Base-by-base conservation (phyloP, 2,329 filamentous ascomycete genomes). In the Pseudonectria foliicola region DNA sequence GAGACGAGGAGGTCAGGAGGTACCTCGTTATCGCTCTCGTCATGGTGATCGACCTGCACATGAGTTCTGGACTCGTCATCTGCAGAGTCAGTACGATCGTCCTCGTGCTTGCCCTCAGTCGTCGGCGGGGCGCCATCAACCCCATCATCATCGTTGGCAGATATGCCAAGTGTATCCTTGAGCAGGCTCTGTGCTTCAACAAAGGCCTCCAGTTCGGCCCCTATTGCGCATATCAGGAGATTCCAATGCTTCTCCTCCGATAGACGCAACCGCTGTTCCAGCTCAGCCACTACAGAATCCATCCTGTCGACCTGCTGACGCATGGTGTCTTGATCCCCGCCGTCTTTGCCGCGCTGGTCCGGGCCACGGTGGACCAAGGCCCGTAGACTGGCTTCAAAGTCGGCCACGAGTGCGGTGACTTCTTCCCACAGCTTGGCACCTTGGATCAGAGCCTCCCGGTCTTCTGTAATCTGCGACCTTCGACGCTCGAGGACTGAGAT, bases 221-320 rank as follows among this genome's bases (percentile, higher is more conserved):
- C 82, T 24, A 90, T 77, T 10, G 82, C 83, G 33, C 77, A 84
- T 4, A 88, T 78, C 13, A 90, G 66, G 12, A 89, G 61, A 37
- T 82, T 88, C 84, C 85, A 90, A 12, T 71, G 69, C 37, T 73
- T 73, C 2, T 67, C 61, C 40, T 83, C 75, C 0, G 80, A 80
- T 3, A 70, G 52, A 2, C 66, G 61, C 16, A 79, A 50, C 13
- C 71, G 68, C 12, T 66, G 59, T 34, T 78, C 69, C 4, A 90
- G 59, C 3, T 71, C 68, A 1, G 50, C 46, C 10, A 81, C 69
- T 4, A 80, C 71, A 3, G 52, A 53, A 18, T 70, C 64, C 69
- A 88, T 80, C 40, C 71, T 67, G 4, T 48, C 52, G 13, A 82
- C 59, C 37, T 78, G 73, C 4, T 54, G 50, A 27, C 53, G 59